phyloP scores from a whole-genome alignment of 1,139 yeast genomes.

The Saccharomycopsis hybrid region DNA sequence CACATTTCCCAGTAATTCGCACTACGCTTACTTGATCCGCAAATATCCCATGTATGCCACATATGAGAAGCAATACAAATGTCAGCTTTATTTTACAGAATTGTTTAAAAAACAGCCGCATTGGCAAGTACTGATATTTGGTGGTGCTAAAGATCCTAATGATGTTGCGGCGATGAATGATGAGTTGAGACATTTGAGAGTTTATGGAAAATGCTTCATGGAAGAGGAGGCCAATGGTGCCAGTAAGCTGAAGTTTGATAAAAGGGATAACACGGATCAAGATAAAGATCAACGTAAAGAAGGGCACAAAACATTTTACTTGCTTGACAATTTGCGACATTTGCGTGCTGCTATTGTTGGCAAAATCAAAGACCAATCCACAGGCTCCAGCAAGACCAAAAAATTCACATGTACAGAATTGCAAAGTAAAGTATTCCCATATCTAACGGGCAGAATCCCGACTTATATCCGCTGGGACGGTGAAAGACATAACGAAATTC shows the following conservation, averaged over 20 bases:
- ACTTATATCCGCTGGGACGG: slow-evolving; percentile 37
- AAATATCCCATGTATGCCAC: not conserved
- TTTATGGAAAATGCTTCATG: not conserved
- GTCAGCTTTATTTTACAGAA: not conserved
- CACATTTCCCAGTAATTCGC: not conserved
- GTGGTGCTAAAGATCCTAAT: not conserved
- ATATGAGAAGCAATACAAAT: not conserved
- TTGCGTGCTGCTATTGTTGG: not conserved
- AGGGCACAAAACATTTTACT: not conserved
- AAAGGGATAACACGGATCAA: not conserved
- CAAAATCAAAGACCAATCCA: not conserved
- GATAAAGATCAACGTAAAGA: not conserved
- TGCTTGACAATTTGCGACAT: not conserved
- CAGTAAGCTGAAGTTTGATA: no score
- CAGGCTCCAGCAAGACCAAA: no score
- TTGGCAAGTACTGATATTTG: not conserved
- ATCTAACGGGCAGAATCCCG: slow-evolving; percentile 35
- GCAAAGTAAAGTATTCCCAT: slow-evolving; percentile 33
- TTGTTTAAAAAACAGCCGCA: not conserved
- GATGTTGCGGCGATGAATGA: not conserved
- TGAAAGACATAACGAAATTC: slow-evolving; percentile 21
- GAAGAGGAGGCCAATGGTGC: not conserved
- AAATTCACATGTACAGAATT: slow-evolving; percentile 2
- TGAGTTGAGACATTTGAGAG: not conserved
- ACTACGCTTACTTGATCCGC: not conserved